These are phyloP conservation scores for Senecio squalidus DNA, from an alignment of 140 eudicot genomes.

Conservation along the genomic window DNA sequence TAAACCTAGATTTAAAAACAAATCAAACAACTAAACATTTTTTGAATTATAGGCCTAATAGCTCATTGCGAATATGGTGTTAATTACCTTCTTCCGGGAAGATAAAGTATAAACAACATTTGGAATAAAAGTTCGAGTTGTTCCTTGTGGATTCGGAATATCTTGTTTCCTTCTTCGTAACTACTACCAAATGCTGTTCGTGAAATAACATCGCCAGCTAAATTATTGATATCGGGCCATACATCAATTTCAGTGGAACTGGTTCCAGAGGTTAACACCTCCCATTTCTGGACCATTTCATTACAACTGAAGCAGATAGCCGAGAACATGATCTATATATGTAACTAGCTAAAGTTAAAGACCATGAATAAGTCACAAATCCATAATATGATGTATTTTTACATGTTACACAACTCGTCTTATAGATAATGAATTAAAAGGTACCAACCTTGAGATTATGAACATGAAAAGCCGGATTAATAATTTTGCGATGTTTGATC, in stretches of 20 bases:
- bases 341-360: neutral
- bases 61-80: neutral
- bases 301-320: conserved; percentile 24
- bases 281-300: conserved; percentile 29
- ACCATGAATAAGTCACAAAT: neutral
- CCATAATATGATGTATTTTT: neutral
- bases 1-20: conserved; percentile 19
- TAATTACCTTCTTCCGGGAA: conserved; percentile 32
- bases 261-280: neutral
- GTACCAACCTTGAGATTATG: conserved; percentile 16
- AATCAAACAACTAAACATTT: neutral
- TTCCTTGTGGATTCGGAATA: conserved; percentile 27
- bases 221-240: conserved; percentile 19
- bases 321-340: conserved; percentile 25
- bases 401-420: neutral
- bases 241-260: conserved; percentile 24
- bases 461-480: too few relatives aligned
- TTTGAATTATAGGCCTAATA: neutral
- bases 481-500: too few relatives aligned
- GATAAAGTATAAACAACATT: conserved; percentile 4
- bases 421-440: neutral
- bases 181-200: conserved; percentile 30
- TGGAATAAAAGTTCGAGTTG: conserved; percentile 20
- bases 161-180: conserved; percentile 22
- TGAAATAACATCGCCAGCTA: conserved; percentile 31